Evolutionary conservation across 106 monocot genomes (phyloP).

Genomic region (Allium fistulosum): DNA sequence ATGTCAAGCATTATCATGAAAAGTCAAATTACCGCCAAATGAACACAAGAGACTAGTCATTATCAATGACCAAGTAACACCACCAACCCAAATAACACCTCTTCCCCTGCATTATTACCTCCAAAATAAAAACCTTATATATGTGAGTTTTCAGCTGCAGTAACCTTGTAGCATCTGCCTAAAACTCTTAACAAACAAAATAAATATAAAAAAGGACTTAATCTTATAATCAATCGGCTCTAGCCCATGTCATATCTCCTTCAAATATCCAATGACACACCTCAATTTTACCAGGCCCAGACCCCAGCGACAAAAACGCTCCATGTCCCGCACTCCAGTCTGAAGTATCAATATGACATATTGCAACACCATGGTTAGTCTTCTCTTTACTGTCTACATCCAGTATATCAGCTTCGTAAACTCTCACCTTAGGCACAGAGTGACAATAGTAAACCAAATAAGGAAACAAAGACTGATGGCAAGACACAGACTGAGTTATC

Average conservation of each 20-base stretch:
- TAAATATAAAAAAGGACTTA: too few relatives aligned
- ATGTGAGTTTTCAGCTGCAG: too few relatives aligned
- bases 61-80: too few relatives aligned
- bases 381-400: slow-evolving; percentile 19
- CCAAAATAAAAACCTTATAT: too few relatives aligned
- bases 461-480: slow-evolving; percentile 95
- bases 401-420: slow-evolving; percentile 67
- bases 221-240: slow-evolving; percentile 32
- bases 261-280: slow-evolving; percentile 98
- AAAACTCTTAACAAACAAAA: too few relatives aligned
- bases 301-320: slow-evolving; percentile 73
- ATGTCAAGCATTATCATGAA: too few relatives aligned
- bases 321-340: slow-evolving; percentile 81
- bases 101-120: too few relatives aligned
- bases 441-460: slow-evolving; percentile 84
- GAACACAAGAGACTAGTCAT: too few relatives aligned
- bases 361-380: slow-evolving; percentile 81
- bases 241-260: slow-evolving; percentile 96
- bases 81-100: too few relatives aligned
- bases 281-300: slow-evolving; percentile 68
- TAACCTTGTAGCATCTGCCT: too few relatives aligned
- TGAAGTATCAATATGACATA: slow-evolving; percentile 90
- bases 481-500: slow-evolving; percentile 74
- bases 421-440: slow-evolving; percentile 73
- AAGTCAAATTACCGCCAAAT: too few relatives aligned